Percentiles rank a stretch among this genome's conserved stretches.
These are phyloP conservation scores for Fusarium kyushuense DNA, from an alignment of 2,329 filamentous ascomycete species.

Conservation along the genomic window DNA sequence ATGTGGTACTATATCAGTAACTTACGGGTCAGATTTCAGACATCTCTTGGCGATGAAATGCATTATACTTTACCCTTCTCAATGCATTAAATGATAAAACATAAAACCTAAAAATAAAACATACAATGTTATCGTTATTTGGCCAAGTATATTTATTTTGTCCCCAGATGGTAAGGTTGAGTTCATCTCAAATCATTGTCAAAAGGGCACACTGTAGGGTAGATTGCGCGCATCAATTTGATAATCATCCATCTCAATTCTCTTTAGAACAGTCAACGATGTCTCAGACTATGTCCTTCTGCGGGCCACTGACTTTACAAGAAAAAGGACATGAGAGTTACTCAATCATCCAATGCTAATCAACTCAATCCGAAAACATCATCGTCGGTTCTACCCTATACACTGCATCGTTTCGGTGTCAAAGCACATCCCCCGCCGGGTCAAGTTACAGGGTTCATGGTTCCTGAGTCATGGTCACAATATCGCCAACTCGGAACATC, in stretches of 20 bases:
- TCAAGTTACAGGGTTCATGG: conserved; percentile 18
- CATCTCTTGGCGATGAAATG: not conserved
- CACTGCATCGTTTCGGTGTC: conserved; percentile 1
- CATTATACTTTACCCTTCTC: too few relatives aligned
- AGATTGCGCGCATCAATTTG: not conserved
- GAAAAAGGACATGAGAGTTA: not conserved
- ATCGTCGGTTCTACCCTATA: not conserved
- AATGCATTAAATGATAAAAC: too few relatives aligned
- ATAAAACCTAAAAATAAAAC: too few relatives aligned
- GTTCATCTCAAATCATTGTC: not conserved
- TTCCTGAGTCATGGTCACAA: conserved; percentile 19
- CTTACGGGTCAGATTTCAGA: not conserved
- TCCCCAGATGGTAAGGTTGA: not conserved
- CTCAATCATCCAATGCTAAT: not conserved
- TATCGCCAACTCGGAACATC: not conserved
- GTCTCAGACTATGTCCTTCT: not conserved
- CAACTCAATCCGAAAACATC: not conserved
- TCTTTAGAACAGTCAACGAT: not conserved
- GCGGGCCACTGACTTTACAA: too few relatives aligned
- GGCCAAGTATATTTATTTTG: not conserved
- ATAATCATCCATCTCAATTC: too few relatives aligned
- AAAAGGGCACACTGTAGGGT: not conserved
- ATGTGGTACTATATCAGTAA: not conserved
- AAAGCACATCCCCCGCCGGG: conserved; percentile 18
- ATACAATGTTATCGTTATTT: not conserved